These are phyloP conservation scores for Colletotrichum sp. DNA, from an alignment of 2,329 filamentous ascomycete species.

Conservation along the genomic window DNA sequence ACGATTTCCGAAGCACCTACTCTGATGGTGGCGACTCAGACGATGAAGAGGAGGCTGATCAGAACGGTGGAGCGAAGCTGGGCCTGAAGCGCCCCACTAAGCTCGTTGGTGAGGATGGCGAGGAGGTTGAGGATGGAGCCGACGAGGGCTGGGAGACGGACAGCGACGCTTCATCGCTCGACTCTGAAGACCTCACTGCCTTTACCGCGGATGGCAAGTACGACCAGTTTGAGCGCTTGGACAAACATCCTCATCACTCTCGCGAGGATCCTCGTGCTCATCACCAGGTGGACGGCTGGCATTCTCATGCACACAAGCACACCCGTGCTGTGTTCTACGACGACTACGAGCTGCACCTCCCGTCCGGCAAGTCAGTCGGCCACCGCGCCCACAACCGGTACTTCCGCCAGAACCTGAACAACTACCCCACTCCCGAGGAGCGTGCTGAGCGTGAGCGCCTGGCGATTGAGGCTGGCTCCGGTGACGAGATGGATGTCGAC, in stretches of 20 bases:
- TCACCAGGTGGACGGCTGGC: constrained; percentile 77
- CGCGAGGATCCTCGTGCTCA: constrained; percentile 74
- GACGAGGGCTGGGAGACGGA: constrained; percentile 96
- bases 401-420: constrained; percentile 90
- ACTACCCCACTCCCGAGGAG: constrained; percentile 80
- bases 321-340: constrained; percentile 82
- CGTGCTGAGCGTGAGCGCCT: constrained; percentile 71
- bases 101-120: constrained; percentile 54
- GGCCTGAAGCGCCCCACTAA: constrained; percentile 63
- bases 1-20: constrained; percentile 96
- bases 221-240: constrained; percentile 74
- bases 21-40: constrained; percentile 77
- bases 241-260: constrained; percentile 77
- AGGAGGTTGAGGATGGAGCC: constrained; percentile 55
- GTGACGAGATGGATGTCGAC: constrained; percentile 38
- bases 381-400: constrained; percentile 88
- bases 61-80: constrained; percentile 70
- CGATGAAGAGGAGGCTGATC: constrained; percentile 57
- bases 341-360: constrained; percentile 92
- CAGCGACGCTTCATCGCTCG: constrained; percentile 84
- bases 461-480: constrained; percentile 54
- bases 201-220: constrained; percentile 77
- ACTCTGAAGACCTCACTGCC: constrained; percentile 81
- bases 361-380: constrained; percentile 86
- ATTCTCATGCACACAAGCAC: constrained; percentile 82